Evolutionary conservation across 1,284 basidiomycete genomes (phyloP), one percentile per base, ranked within the genome.

Genomic region (Mycosarcoma maydis): DNA sequence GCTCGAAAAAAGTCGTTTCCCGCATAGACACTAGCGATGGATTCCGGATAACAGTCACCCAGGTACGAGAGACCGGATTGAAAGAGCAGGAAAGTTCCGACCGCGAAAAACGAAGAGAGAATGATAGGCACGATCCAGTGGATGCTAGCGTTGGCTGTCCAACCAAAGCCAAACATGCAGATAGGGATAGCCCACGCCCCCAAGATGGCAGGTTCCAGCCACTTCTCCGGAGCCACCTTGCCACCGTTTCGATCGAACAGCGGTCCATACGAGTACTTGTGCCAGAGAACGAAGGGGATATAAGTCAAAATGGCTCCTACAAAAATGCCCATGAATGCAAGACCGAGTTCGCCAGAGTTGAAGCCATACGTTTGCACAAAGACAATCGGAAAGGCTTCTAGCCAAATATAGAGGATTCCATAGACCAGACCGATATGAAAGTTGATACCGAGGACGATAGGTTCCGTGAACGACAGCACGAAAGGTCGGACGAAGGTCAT

Each of bases 151-250:
- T 41, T 70, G 0, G 70, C 52, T 0, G 76, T 78, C 76, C 76
- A 78, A 11, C 73, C 76, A 33, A 78, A 75, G 2, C 58, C 59
- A 42, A 78, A 78, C 51, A 78, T 52, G 58, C 62, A 68, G 32
- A 76, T 51, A 3, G 76, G 76, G 23, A 74, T 54, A 84, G 94
- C 91, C 52, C 52, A 59, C 2, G 57, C 58, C 8, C 65, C 69
- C 14, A 76, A 11, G 27, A 73, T 67, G 23, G 58, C 72, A 0
- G 68, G 72, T 19, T 65, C 57, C 22, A 76, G 65, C 47, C 76
- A 74, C 24, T 75, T 66, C 36, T 76, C 72, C 11, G 74, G 73
- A 2, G 64, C 59, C 3, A 75, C 52, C 17, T 52, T 58, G 24
- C 74, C 74, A 8, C 52, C 30, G 26, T 60, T 46, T 6, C 43